phyloP scores from a whole-genome alignment of 129 eudicot species.

The Saussurea involucrata region DNA sequence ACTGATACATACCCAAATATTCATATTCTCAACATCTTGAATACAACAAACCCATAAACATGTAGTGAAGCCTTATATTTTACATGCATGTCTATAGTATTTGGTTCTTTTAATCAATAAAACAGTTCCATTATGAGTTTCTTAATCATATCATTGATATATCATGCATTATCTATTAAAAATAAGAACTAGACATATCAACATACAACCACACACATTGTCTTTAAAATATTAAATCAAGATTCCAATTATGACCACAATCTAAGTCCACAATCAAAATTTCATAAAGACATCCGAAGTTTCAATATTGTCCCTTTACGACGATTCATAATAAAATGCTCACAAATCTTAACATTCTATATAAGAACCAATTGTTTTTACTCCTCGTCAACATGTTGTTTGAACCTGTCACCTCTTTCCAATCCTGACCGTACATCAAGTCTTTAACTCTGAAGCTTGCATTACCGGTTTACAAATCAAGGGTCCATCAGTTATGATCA shows the following conservation, averaged over 20 bases:
- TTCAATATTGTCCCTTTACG: not conserved
- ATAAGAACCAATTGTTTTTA: not conserved
- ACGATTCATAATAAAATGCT: not conserved
- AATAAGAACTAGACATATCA: not conserved
- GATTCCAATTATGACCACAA: constrained; percentile 7
- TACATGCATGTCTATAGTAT: not conserved
- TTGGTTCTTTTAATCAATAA: not conserved
- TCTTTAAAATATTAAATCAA: not conserved
- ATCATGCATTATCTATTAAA: not conserved
- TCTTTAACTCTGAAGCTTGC: not conserved
- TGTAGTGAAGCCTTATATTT: not conserved
- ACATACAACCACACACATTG: not conserved
- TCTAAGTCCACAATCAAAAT: not conserved
- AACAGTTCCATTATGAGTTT: not conserved
- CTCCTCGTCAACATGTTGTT: not conserved
- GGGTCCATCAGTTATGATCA: not conserved
- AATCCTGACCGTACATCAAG: not conserved
- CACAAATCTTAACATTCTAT: not conserved
- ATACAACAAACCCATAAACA: not conserved
- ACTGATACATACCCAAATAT: not conserved
- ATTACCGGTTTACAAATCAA: not conserved
- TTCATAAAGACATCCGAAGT: constrained; percentile 9
- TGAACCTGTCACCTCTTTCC: not conserved
- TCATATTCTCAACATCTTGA: not conserved
- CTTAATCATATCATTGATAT: not conserved